phyloP scores from a whole-genome alignment of 140 eudicot genomes.

The Bidens hawaiensis region DNA sequence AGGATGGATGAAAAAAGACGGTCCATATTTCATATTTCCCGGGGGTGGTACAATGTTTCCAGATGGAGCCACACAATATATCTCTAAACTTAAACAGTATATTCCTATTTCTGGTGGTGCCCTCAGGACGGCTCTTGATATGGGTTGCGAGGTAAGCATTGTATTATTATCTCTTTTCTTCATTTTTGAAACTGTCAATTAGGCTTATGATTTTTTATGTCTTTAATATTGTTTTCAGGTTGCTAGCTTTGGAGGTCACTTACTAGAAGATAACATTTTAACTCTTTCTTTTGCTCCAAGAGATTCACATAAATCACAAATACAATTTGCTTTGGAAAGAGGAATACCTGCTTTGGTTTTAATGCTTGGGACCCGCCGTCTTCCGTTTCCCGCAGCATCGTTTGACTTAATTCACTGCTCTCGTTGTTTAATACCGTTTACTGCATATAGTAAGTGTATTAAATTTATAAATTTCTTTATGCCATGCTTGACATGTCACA shows the following conservation, averaged over 20 bases:
- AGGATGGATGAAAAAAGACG: conserved; percentile 99
- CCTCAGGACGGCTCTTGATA: conserved; percentile 97
- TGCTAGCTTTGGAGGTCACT: conserved; percentile 97
- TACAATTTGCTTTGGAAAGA: conserved; percentile 95
- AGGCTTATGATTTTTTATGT: background rate
- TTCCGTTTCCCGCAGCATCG: conserved; percentile 86
- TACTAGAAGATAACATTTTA: conserved; percentile 68
- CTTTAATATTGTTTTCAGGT: conserved; percentile 45
- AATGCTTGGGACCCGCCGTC: conserved; percentile 98
- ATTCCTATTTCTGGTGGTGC: conserved; percentile 85
- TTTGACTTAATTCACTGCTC: conserved; percentile 96
- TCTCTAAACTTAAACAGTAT: conserved; percentile 88
- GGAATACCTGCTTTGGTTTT: conserved; percentile 94
- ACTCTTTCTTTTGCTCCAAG: conserved; percentile 97
- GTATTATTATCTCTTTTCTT: conserved; percentile 38
- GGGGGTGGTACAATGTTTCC: conserved; percentile 99
- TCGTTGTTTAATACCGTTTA: conserved; percentile 90
- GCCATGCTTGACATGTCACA: background rate
- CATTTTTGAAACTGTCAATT: background rate
- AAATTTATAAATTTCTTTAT: too few species aligned
- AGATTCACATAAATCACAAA: conserved; percentile 97
- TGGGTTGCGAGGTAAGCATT: conserved; percentile 97
- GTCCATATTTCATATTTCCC: conserved; percentile 91
- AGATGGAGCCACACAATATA: conserved; percentile 92
- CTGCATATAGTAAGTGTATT: conserved; percentile 80